Evolutionary conservation across 768 basidiomycete genomes (phyloP), one percentile per base, ranked within the genome.

Genomic region (Leucocoprinus sp.): DNA sequence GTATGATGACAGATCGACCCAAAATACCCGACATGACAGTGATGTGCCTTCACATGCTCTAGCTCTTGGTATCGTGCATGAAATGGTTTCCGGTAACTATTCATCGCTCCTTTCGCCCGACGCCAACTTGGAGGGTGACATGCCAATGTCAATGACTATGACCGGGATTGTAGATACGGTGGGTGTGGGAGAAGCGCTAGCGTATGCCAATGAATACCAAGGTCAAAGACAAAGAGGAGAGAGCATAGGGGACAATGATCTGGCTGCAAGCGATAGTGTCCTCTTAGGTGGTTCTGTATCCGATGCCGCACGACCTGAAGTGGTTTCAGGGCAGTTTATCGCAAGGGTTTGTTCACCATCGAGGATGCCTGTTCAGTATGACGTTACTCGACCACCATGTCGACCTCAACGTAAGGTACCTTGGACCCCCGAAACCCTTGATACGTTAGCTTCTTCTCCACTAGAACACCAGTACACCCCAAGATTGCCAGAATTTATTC

Each of bases 121-220:
- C 15, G 62, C 37, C 43, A 57, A 22, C 52, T 37, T 19, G 43
- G 44, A 45, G 12, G 61, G 37, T 48, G 56, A 24, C 50, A 40
- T 19, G 46, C 19, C 8, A 9, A 28, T 18, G 15, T 11, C 17
- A 6, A 26, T 35, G 42, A 24, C 23, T 8, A 31, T 43, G 46
- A 49, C 49, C 17, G 36, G 53, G 36, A 48, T 33, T 48, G 48
- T 42, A 49, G 72, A 76, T 60, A 70, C 63, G 19, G 74, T 78
- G 31, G 80, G 76, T 8, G 71, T 85, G 6, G 82, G 75, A 7
- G 82, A 84, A 49, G 76, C 78, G 14, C 66, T 88, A 27, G 72
- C 71, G 2, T 72, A 74, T 53, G 64, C 72, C 47, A 64, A 64
- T 23, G 46, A 42, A 17, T 43, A 45, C 49, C 53, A 52, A 22